phyloP scores from a whole-genome alignment of 768 basidiomycete species.

The Agrocybe praecox region DNA sequence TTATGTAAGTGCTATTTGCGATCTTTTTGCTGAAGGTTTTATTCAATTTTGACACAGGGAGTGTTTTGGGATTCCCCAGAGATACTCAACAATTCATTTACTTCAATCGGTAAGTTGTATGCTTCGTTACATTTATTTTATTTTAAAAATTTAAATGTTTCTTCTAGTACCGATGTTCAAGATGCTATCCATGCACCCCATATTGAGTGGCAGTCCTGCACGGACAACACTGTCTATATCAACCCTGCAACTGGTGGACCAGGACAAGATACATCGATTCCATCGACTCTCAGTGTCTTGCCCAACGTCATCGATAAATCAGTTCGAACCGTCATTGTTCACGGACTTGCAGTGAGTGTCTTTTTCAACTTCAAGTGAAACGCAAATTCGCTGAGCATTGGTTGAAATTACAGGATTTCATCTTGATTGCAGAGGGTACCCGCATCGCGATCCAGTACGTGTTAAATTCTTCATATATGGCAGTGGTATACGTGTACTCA shows the following conservation, averaged over 20 bases:
- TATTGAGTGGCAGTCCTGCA: conserved; percentile 59
- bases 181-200: conserved; percentile 67
- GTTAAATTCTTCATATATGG: neutral
- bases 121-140: neutral
- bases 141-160: neutral
- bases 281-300: conserved; percentile 62
- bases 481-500: neutral
- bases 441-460: conserved; percentile 53
- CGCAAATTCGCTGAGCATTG: neutral
- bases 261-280: conserved; percentile 54
- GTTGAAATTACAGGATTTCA: conserved; percentile 38
- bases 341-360: conserved; percentile 60
- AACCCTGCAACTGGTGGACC: conserved; percentile 35
- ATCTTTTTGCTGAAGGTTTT: neutral
- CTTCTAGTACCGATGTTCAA: conserved; percentile 29
- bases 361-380: conserved; percentile 6
- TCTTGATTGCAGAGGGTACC: conserved; percentile 46
- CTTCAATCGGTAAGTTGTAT: conserved; percentile 46
- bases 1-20: conserved; percentile 32
- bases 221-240: conserved; percentile 53
- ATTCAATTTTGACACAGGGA: conserved; percentile 32
- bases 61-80: conserved; percentile 71
- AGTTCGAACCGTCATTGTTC: conserved; percentile 62
- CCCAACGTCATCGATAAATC: conserved; percentile 75
- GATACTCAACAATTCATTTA: conserved; percentile 58